Evolutionary conservation across 352 stramenopile species (phyloP).

Genomic region (Elongisporangium undulatum): DNA sequence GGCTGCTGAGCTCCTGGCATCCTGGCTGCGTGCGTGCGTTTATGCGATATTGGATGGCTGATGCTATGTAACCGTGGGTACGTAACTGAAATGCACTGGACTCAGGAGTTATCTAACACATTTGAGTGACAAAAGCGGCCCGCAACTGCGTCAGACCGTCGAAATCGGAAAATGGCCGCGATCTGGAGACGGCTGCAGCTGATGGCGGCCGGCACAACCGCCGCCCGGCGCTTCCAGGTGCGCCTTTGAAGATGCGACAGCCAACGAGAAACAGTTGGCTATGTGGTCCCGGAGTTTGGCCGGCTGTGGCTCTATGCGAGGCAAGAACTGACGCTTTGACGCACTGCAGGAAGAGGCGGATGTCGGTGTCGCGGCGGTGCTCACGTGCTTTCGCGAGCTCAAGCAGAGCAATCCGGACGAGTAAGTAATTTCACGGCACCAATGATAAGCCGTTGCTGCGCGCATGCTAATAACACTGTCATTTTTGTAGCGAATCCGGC

Average conservation of each 20-base stretch:
- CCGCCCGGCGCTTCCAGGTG: constrained; percentile 80
- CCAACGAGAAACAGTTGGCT: too few species aligned
- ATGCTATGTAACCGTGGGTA: background rate
- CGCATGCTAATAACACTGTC: background rate
- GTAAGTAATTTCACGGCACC: constrained; percentile 13
- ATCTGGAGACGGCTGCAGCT: constrained; percentile 76
- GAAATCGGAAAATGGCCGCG: constrained; percentile 37
- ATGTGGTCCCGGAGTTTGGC: background rate
- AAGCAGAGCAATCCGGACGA: constrained; percentile 42
- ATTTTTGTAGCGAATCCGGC: constrained; percentile 41
- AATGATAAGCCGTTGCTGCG: background rate
- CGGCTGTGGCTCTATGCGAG: background rate
- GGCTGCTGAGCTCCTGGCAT: constrained; percentile 9
- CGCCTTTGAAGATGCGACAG: background rate
- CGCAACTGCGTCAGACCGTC: background rate
- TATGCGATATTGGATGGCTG: background rate
- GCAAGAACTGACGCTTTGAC: constrained; percentile 1
- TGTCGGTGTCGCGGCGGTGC: constrained; percentile 67
- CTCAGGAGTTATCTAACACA: background rate
- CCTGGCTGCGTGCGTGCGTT: background rate
- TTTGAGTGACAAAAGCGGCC: background rate
- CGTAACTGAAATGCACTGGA: background rate
- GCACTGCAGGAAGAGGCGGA: constrained; percentile 70
- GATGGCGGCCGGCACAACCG: constrained; percentile 69
- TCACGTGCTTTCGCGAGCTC: constrained; percentile 74